phyloP scores from a whole-genome alignment of 1,284 basidiomycete species.

The Ustanciosporium gigantosporum region DNA sequence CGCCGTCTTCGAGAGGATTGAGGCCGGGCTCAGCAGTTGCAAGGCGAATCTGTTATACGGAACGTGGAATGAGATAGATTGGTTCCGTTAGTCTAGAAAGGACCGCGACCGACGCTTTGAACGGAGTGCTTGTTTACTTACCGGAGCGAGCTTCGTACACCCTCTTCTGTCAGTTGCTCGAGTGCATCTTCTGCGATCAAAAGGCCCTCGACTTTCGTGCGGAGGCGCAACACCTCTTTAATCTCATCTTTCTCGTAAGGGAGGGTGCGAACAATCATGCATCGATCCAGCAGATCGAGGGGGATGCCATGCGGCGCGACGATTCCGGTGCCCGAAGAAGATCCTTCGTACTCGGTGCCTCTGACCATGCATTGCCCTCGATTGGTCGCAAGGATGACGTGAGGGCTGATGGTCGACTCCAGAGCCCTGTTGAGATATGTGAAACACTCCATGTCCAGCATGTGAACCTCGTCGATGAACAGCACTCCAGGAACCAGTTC shows the following conservation, averaged over 20 bases:
- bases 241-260: slow-evolving; percentile 84
- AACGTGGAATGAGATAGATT: background rate
- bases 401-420: slow-evolving; percentile 94
- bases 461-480: slow-evolving; percentile 99
- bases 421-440: slow-evolving; percentile 95
- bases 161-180: slow-evolving; percentile 79
- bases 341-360: slow-evolving; percentile 70
- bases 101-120: too few relatives aligned
- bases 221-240: slow-evolving; percentile 80
- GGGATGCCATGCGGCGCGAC: slow-evolving; percentile 91
- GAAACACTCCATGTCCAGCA: slow-evolving; percentile 99
- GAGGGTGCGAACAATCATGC: slow-evolving; percentile 93
- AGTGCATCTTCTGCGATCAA: slow-evolving; percentile 77
- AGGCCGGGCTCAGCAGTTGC: slow-evolving; percentile 86
- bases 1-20: slow-evolving; percentile 78
- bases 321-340: slow-evolving; percentile 69
- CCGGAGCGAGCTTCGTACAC: slow-evolving; percentile 81
- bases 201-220: slow-evolving; percentile 83
- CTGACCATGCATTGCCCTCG: slow-evolving; percentile 87
- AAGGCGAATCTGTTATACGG: slow-evolving; percentile 75
- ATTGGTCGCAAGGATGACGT: slow-evolving; percentile 95
- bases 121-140: slow-evolving; percentile 64
- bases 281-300: slow-evolving; percentile 89
- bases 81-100: background rate
- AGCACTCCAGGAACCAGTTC: slow-evolving; percentile 96